Evolutionary conservation across 345 rosid species (phyloP).

Genomic region (Eucalyptus pumila): DNA sequence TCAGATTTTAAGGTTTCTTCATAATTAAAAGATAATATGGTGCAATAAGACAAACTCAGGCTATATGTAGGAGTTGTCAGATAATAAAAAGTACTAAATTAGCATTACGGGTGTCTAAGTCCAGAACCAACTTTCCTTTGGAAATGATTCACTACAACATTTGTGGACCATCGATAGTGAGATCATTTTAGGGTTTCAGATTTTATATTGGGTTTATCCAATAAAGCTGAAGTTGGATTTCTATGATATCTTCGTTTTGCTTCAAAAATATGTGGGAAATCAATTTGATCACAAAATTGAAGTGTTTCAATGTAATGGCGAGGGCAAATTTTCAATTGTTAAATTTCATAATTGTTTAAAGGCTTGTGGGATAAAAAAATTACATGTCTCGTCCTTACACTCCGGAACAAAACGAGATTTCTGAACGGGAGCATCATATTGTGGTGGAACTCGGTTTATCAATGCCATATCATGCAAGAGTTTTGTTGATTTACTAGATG

Average conservation of each 20-base stretch:
- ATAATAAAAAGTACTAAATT: background rate
- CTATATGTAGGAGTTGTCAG: background rate
- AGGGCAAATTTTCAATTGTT: background rate
- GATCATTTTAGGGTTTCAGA: background rate
- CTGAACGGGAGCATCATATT: background rate
- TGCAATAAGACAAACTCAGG: background rate
- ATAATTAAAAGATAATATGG: accelerated
- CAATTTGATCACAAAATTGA: background rate
- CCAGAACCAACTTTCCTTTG: background rate
- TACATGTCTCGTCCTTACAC: background rate
- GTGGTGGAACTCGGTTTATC: background rate
- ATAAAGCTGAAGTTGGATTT: background rate
- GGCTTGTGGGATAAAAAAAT: background rate
- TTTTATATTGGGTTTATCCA: background rate
- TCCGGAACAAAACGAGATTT: background rate
- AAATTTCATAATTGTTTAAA: background rate
- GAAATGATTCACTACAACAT: background rate
- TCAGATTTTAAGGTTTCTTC: background rate
- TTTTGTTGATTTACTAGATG: background rate
- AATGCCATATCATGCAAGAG: background rate
- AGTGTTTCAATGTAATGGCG: background rate
- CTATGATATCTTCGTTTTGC: background rate
- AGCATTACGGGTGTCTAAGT: background rate
- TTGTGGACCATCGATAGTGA: background rate
- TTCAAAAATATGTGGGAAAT: background rate